Base-by-base conservation (phyloP, 2,329 filamentous ascomycete genomes). In the Alternaria solani region DNA sequence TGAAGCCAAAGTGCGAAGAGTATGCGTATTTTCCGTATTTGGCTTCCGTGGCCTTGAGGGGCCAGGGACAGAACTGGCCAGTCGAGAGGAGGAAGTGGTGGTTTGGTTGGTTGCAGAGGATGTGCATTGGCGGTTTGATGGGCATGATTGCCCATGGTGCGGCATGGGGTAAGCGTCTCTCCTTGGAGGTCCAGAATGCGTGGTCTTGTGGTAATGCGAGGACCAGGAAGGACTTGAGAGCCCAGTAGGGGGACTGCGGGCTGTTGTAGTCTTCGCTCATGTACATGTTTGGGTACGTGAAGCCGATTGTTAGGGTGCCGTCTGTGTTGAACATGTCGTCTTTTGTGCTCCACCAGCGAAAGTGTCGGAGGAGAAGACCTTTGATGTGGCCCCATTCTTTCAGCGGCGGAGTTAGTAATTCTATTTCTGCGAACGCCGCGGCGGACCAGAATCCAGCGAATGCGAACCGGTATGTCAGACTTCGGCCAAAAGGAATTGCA, bases 251-350 rank as follows among this genome's bases (percentile, higher is more conserved):
- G 0, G 84, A 86, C 60, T 87, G 85, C 0, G 85, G 84, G 2
- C 85, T 87, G 66, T 87, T 87, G 69, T 87, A 87, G 62, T 86
- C 82, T 66, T 87, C 85, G 36, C 78, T 76, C 79, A 87, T 80
- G 64, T 82, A 86, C 81, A 85, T 85, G 62, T 86, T 86, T 9
- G 79, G 78, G 38, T 80, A 81, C 1, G 75, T 66, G 51, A 78
- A 82, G 11, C 79, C 84, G 36, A 86, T 84, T 2, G 80, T 85
- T 18, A 86, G 43, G 0, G 83, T 84, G 0, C 84, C 83, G 56
- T 86, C 84, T 0, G 76, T 36, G 49, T 82, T 75, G 69, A 86
- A 86, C 2, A 85, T 81, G 46, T 83, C 76, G 5, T 67, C 64
- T 1, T 71, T 66, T 0, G 78, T 68, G 25, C 66, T 69, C 84